phyloP scores from a whole-genome alignment of 1,139 yeast species.

The Blastobotrys niveus region DNA sequence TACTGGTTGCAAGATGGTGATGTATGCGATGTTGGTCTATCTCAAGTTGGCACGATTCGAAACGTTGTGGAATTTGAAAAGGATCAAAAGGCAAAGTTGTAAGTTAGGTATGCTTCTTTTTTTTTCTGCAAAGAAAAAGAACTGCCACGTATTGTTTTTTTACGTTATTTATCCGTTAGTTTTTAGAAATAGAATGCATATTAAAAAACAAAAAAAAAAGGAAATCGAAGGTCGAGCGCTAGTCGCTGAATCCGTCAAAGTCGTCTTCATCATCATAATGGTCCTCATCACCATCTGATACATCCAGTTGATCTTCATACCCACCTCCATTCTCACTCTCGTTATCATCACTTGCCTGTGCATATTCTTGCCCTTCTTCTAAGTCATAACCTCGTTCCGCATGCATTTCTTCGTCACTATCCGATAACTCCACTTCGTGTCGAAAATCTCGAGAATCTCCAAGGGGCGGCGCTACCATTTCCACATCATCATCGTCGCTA shows the following conservation, averaged over 20 bases:
- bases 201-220: background rate
- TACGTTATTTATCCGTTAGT: too few relatives aligned
- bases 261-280: background rate
- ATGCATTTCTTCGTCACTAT: background rate
- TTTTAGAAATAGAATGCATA: background rate
- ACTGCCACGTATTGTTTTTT: background rate
- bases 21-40: slow-evolving; percentile 40
- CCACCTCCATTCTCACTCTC: background rate
- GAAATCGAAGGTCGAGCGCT: background rate
- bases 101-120: background rate
- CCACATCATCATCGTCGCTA: slow-evolving; percentile 1
- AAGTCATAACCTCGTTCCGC: background rate
- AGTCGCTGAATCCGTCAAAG: slow-evolving; percentile 5
- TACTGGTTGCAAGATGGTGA: slow-evolving; percentile 45
- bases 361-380: background rate
- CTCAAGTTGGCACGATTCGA: slow-evolving; percentile 42
- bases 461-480: background rate
- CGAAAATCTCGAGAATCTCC: background rate
- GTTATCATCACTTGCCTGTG: background rate
- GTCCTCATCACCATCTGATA: slow-evolving; percentile 9
- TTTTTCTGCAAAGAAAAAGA: background rate
- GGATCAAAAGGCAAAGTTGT: slow-evolving; percentile 9
- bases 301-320: background rate
- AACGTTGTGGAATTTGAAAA: slow-evolving; percentile 37
- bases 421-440: background rate